phyloP scores from a whole-genome alignment of 78 protist species.

The Pigoraptor vietnamica region DNA sequence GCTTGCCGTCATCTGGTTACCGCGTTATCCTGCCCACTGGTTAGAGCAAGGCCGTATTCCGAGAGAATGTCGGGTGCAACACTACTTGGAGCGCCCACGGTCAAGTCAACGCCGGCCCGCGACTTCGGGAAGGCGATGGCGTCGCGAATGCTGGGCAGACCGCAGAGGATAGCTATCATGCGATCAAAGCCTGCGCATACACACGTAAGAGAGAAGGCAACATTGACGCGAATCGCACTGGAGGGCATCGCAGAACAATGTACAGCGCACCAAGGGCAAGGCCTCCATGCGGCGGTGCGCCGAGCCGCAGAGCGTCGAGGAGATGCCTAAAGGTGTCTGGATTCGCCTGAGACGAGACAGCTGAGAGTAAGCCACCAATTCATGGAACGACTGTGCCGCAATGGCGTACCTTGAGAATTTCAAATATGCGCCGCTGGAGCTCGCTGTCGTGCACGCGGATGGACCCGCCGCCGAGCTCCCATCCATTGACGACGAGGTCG shows the following conservation, averaged over 20 bases:
- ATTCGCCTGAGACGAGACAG: neutral
- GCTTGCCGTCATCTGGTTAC: no score
- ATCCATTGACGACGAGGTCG: conserved; percentile 81
- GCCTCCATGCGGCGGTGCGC: conserved; percentile 77
- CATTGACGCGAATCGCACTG: no score
- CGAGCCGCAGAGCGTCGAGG: conserved; percentile 43
- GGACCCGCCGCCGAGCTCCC: conserved; percentile 86
- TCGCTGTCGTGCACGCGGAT: conserved; percentile 71
- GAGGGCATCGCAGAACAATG: neutral
- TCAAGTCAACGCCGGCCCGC: neutral
- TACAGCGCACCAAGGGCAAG: conserved; percentile 40
- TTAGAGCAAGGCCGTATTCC: no score
- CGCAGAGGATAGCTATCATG: conserved; percentile 23
- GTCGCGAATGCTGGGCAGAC: conserved; percentile 56
- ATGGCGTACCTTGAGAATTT: conserved; percentile 2
- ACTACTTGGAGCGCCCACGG: neutral
- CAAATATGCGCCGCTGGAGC: conserved; percentile 52
- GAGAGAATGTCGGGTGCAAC: neutral
- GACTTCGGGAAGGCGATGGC: conserved; percentile 87
- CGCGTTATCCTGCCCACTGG: no score
- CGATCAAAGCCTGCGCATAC: conserved; percentile 66
- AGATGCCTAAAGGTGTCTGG: conserved; percentile 40
- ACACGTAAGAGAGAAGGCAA: no score
- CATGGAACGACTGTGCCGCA: neutral
- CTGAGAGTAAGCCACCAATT: no score